Evolutionary conservation across 2,329 filamentous ascomycete genomes (phyloP).

Genomic region (Alternaria conjuncta): DNA sequence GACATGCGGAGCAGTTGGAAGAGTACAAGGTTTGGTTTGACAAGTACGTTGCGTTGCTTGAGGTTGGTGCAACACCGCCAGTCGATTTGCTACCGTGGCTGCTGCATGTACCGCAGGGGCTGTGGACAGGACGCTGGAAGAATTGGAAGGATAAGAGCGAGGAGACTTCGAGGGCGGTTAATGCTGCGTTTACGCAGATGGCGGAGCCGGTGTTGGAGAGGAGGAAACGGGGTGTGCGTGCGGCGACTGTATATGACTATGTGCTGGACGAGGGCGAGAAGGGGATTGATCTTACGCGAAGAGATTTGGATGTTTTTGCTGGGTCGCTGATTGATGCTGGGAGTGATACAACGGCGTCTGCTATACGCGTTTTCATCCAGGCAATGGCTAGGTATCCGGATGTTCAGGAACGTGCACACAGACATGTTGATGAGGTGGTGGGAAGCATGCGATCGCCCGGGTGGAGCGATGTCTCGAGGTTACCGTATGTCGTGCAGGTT

Average conservation of each 20-base stretch:
- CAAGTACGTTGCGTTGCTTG: slow-evolving; percentile 50
- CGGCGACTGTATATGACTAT: slow-evolving; percentile 28
- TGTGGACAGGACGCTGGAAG: slow-evolving; percentile 12
- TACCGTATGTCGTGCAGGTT: slow-evolving; percentile 36
- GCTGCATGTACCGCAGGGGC: slow-evolving; percentile 46
- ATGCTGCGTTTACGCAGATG: slow-evolving; percentile 8
- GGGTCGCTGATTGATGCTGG: slow-evolving; percentile 28
- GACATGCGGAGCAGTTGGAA: not conserved
- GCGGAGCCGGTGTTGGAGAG: not conserved
- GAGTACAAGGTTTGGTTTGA: slow-evolving; percentile 42
- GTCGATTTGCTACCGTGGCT: slow-evolving; percentile 46
- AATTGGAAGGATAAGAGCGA: slow-evolving; percentile 11
- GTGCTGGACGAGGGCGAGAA: slow-evolving; percentile 13
- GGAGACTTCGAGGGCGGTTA: slow-evolving; percentile 4
- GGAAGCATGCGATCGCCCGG: slow-evolving; percentile 12
- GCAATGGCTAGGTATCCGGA: slow-evolving; percentile 9
- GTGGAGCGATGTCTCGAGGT: slow-evolving; percentile 20
- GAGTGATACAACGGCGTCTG: slow-evolving; percentile 39
- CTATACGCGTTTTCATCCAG: slow-evolving; percentile 6
- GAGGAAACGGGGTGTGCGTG: slow-evolving; percentile 9
- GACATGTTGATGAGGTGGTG: slow-evolving; percentile 39
- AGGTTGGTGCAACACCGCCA: slow-evolving; percentile 55
- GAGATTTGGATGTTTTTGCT: slow-evolving; percentile 48
- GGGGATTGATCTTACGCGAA: not conserved
- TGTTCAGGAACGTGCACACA: slow-evolving; percentile 37